Evolutionary conservation across 2,329 filamentous ascomycete species (phyloP).

Genomic region (Colletotrichum sp.): DNA sequence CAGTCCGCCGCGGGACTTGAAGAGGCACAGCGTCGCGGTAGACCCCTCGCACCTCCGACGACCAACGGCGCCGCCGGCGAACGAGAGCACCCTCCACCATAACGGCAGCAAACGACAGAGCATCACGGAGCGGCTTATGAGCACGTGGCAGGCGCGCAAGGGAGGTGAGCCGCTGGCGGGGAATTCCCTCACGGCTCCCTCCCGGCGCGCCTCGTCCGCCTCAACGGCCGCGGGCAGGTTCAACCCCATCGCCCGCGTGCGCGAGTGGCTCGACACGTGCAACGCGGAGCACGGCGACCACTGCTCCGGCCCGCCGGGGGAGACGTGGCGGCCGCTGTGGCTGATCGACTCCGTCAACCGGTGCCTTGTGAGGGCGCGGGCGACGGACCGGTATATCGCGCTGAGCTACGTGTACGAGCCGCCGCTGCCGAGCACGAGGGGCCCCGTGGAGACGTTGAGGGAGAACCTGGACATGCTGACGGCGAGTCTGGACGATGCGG

Average conservation of each 20-base stretch:
- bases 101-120: constrained; percentile 40
- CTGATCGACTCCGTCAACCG: constrained; percentile 46
- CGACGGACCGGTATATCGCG: constrained; percentile 45
- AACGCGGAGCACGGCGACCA: constrained; percentile 45
- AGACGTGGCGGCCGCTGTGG: constrained; percentile 44
- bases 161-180: constrained; percentile 15
- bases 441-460: constrained; percentile 34
- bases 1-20: constrained; percentile 22
- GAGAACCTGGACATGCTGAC: constrained; percentile 41
- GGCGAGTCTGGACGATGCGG: constrained; percentile 36
- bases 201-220: constrained; percentile 18
- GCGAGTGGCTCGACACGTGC: constrained; percentile 48
- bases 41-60: constrained; percentile 13
- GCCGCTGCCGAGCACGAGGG: constrained; percentile 23
- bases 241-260: constrained; percentile 42
- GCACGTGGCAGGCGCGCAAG: constrained; percentile 23
- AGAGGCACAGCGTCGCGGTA: constrained; percentile 21
- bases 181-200: background rate
- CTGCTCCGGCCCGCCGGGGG: constrained; percentile 32
- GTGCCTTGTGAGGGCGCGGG: constrained; percentile 41
- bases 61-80: constrained; percentile 4
- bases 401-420: constrained; percentile 51
- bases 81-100: background rate
- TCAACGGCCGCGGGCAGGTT: constrained; percentile 27
- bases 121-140: constrained; percentile 43